Evolutionary conservation across 208 protist species (phyloP).

Genomic region (Acanthamoeba royreba): DNA sequence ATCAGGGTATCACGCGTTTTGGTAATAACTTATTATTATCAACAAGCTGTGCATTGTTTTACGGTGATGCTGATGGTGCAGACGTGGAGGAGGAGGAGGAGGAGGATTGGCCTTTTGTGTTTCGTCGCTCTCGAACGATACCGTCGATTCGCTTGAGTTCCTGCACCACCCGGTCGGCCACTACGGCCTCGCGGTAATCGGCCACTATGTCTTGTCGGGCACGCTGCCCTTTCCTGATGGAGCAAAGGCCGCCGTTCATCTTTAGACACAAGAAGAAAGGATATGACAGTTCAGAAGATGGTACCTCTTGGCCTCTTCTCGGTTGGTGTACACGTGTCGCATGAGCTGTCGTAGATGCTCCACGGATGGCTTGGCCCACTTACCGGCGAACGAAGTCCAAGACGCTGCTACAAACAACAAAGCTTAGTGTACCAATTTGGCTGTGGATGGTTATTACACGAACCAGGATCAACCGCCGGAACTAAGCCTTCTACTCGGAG

Average conservation of each 20-base stretch:
- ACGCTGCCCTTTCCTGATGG: background rate
- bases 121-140: too few relatives aligned
- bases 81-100: too few relatives aligned
- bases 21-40: too few relatives aligned
- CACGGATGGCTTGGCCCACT: background rate
- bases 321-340: background rate
- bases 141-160: too few relatives aligned
- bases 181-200: background rate
- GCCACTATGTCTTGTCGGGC: background rate
- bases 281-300: background rate
- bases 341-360: background rate
- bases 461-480: conserved; percentile 57
- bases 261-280: background rate
- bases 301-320: background rate
- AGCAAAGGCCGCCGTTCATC: background rate
- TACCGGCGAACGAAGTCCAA: background rate
- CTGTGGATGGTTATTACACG: background rate
- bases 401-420: background rate
- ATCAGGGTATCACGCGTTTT: too few relatives aligned
- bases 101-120: too few relatives aligned
- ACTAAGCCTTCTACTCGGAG: conserved; percentile 33
- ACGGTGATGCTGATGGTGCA: too few relatives aligned
- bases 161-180: background rate
- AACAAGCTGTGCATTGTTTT: too few relatives aligned
- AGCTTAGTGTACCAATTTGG: too few relatives aligned